Evolutionary conservation across 345 rosid species (phyloP), one percentile per base, ranked within the genome.

Genomic region (Geranium rotundifolium): DNA sequence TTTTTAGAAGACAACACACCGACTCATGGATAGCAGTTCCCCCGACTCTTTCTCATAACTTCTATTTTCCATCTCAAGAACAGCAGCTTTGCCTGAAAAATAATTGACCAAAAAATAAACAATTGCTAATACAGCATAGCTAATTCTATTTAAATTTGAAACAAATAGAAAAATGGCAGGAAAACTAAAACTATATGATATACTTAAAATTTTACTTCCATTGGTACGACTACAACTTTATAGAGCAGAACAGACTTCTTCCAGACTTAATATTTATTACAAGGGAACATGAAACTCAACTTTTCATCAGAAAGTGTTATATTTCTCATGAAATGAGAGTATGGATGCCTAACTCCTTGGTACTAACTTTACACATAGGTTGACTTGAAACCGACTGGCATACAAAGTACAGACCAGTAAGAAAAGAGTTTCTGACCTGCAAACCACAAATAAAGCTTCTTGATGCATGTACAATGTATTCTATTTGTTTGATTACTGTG

Each of bases 21-120:
- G 69, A 66, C 83, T 88, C 90, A 85, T 84, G 82, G 84, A 86
- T 66, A 93, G 63, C 54, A 83, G 54, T 71, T 86, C 91, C 55
- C 83, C 95, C 37, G 91, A 83, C 52, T 73, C 85, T 79, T 82
- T 69, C 68, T 82, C 83, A 58, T 78, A 93, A 80, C 83, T 83
- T 76, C 60, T 90, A 61, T 81, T 85, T 79, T 90, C 97, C 55
- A 85, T 58, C 73, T 90, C 97, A 67, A 83, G 62, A 65, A 93
- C 67, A 65, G 99, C 96, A 30, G 99, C 97, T 75, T 90, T 93
- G 64, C 96, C 97, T 93, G 75, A 66, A 69, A 63, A 57, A 16
- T 8, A 58, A 29, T 64, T 57, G 37, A 67, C 50, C 13, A 31
- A 27, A 62, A 54, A 4, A 58, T 9, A 9, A 46, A 14, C 1